These are phyloP conservation scores for Entomortierella lignicola DNA, from an alignment of 192 early-diverging fungal genomes.

Conservation along the genomic window DNA sequence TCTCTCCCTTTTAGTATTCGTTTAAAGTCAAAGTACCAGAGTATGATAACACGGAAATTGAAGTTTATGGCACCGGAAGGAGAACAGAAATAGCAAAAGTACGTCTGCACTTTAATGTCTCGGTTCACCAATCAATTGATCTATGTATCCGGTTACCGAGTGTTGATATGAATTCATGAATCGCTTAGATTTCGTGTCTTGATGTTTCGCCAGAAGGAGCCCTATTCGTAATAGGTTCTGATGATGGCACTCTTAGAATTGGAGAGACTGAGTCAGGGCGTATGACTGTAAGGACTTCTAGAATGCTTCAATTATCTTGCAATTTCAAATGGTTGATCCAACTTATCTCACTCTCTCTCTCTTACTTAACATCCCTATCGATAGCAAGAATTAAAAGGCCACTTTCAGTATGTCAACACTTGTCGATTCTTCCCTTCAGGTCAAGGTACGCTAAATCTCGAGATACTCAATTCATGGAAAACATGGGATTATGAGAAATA, in stretches of 20 bases:
- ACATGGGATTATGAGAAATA: background rate
- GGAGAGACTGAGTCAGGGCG: conserved; percentile 54
- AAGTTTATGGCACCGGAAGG: conserved; percentile 55
- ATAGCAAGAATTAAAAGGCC: conserved; percentile 67
- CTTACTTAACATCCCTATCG: background rate
- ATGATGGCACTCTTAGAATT: conserved; percentile 51
- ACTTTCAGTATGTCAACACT: conserved; percentile 73
- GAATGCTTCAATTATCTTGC: background rate
- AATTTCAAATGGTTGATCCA: background rate
- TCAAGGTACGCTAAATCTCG: no score
- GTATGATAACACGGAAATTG: conserved; percentile 33
- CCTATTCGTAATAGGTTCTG: conserved; percentile 57
- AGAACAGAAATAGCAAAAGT: conserved; percentile 32
- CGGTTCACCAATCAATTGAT: no score
- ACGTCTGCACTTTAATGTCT: background rate
- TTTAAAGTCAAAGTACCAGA: conserved; percentile 53
- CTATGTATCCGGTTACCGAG: no score
- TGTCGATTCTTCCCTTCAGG: conserved; percentile 82
- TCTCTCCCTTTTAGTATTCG: conserved; percentile 42
- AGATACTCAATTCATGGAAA: background rate
- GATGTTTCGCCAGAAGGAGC: conserved; percentile 63
- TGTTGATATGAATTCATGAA: no score
- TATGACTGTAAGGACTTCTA: conserved; percentile 42
- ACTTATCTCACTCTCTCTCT: no score
- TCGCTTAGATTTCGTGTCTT: conserved; percentile 50